phyloP scores from a whole-genome alignment of 805 yeast genomes.

The Saccharomycopsis lassenensis region DNA sequence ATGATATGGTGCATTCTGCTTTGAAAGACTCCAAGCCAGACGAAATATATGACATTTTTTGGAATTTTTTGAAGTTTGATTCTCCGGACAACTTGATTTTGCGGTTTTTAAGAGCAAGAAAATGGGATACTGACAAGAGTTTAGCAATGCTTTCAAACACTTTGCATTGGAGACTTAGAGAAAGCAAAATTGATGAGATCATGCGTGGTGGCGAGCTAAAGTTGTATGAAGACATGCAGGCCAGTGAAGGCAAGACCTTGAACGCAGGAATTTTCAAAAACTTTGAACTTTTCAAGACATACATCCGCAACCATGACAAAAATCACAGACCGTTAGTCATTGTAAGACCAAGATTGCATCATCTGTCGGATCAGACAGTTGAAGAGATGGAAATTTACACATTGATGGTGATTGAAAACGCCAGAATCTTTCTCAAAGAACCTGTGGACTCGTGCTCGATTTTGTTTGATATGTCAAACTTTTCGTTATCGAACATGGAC shows the following conservation, averaged over 20 bases:
- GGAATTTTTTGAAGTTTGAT: conserved; percentile 62
- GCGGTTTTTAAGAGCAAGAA: conserved; percentile 78
- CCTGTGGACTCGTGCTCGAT: conserved; percentile 75
- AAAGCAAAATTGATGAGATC: conserved; percentile 48
- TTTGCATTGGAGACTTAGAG: conserved; percentile 62
- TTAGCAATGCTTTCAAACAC: conserved; percentile 64
- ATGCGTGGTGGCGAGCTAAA: conserved; percentile 60
- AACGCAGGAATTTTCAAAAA: conserved; percentile 39
- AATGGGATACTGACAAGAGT: conserved; percentile 64
- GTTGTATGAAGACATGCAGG: conserved; percentile 18
- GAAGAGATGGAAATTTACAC: conserved; percentile 71
- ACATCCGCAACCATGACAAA: conserved; percentile 63
- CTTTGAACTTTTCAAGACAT: conserved; percentile 57
- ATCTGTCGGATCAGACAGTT: conserved; percentile 52
- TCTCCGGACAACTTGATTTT: conserved; percentile 69
- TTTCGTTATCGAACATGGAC: conserved; percentile 88
- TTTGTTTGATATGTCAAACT: conserved; percentile 77
- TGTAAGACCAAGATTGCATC: conserved; percentile 72
- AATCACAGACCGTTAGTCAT: conserved; percentile 69
- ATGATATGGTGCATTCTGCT: conserved; percentile 34
- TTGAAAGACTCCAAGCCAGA: conserved; percentile 42
- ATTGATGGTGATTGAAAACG: conserved; percentile 64
- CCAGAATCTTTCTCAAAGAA: conserved; percentile 64
- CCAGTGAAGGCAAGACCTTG: conserved; percentile 22
- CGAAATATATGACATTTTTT: conserved; percentile 39